Conservation (phyloP, 2,329 filamentous ascomycete genomes). For the Talaromyces funiculosus region DNA sequence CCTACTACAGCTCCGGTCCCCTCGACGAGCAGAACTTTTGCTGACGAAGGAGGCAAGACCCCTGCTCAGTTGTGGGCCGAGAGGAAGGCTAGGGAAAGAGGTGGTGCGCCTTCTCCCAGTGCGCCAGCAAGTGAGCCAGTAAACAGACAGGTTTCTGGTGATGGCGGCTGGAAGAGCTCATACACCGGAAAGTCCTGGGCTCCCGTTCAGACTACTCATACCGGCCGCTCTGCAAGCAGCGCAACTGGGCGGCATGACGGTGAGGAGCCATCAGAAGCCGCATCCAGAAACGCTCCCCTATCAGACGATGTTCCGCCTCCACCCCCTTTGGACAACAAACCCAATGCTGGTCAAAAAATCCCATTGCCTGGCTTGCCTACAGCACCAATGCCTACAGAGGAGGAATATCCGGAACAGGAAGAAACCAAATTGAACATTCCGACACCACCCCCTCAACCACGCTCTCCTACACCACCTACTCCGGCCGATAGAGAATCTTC, state of each 20-base stretch:
- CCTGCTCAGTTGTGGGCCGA: slow-evolving; percentile 96
- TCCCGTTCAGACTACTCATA: slow-evolving; percentile 68
- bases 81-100: slow-evolving; percentile 76
- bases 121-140: slow-evolving; percentile 1
- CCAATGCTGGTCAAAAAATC: slow-evolving; percentile 61
- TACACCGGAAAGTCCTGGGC: slow-evolving; percentile 89
- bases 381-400: slow-evolving; percentile 35
- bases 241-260: slow-evolving; percentile 48
- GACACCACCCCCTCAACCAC: slow-evolving; percentile 42
- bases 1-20: slow-evolving; percentile 61
- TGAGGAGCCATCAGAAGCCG: slow-evolving; percentile 43
- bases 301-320: slow-evolving; percentile 36
- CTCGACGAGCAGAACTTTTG: slow-evolving; percentile 84
- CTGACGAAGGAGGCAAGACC: slow-evolving; percentile 90
- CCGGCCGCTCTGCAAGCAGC: slow-evolving; percentile 56
- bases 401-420: slow-evolving; percentile 42
- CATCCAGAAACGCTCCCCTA: slow-evolving; percentile 51
- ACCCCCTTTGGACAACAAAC: slow-evolving; percentile 66
- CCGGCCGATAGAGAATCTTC: slow-evolving; percentile 54
- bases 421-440: slow-evolving; percentile 31
- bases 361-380: slow-evolving; percentile 66
- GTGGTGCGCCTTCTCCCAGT: slow-evolving; percentile 20
- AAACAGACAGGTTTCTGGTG: slow-evolving; percentile 52
- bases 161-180: slow-evolving; percentile 78
- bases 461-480: slow-evolving; percentile 46